A percentile compares a stretch with the other conserved stretches of the same genome.
Conservation (phyloP, 2,329 filamentous ascomycete genomes). For the Curvularia verruculosa region DNA sequence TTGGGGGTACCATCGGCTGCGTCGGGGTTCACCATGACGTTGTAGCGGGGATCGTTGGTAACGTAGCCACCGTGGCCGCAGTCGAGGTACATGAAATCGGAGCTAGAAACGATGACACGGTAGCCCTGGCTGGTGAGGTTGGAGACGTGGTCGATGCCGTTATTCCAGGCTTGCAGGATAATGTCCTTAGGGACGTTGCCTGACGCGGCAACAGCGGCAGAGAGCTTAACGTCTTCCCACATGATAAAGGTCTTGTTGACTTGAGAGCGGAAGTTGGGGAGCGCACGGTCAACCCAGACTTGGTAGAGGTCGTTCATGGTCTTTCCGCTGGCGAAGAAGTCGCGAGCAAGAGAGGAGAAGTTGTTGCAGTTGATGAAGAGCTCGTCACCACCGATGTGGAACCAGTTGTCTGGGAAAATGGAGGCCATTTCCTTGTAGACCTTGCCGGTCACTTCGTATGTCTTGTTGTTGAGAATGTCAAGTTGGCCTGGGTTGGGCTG, state of each 20-base stretch:
- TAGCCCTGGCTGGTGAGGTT: slow-evolving; percentile 59
- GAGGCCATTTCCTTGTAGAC: slow-evolving; percentile 61
- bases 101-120: slow-evolving; percentile 62
- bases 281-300: slow-evolving; percentile 60
- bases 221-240: slow-evolving; percentile 62
- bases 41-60: slow-evolving; percentile 63
- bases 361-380: slow-evolving; percentile 64
- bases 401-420: slow-evolving; percentile 60
- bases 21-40: slow-evolving; percentile 60
- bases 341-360: slow-evolving; percentile 57
- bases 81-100: slow-evolving; percentile 64
- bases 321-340: slow-evolving; percentile 59
- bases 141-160: slow-evolving; percentile 58
- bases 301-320: slow-evolving; percentile 60
- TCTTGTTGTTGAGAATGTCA: slow-evolving; percentile 62
- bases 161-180: slow-evolving; percentile 63
- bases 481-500: slow-evolving; percentile 64
- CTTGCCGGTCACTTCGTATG: slow-evolving; percentile 60
- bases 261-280: slow-evolving; percentile 57
- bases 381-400: slow-evolving; percentile 64
- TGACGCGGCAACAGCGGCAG: slow-evolving; percentile 52
- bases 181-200: slow-evolving; percentile 57
- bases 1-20: slow-evolving; percentile 47
- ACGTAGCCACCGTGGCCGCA: slow-evolving; percentile 62
- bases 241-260: slow-evolving; percentile 60